Conservation (phyloP, 164 flowering plant genomes). For the Liquidambar formosana region DNA sequence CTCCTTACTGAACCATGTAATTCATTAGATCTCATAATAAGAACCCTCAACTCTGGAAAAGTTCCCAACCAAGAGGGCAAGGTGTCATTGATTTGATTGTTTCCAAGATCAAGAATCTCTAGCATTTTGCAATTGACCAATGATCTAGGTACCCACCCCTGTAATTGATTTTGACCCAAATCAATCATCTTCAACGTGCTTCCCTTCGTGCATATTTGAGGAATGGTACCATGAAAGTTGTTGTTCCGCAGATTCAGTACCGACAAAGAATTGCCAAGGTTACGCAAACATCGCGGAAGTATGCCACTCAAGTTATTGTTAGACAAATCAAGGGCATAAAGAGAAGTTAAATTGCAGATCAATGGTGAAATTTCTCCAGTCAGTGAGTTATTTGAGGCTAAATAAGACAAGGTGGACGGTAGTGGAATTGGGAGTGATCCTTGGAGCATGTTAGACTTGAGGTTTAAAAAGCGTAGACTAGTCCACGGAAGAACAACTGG, state of each 20-base stretch:
- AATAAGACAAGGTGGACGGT: neutral
- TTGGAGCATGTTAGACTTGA: neutral
- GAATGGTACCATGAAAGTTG: slow-evolving; percentile 14
- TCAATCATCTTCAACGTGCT: neutral
- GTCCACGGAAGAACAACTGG: neutral
- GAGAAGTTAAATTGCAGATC: too few relatives aligned
- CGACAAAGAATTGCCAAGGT: too few relatives aligned
- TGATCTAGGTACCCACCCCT: slow-evolving; percentile 7
- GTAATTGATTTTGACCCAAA: slow-evolving; percentile 2
- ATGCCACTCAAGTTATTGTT: too few relatives aligned
- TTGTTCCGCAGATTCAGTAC: slow-evolving; percentile 12
- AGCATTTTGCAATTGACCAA: slow-evolving; percentile 4
- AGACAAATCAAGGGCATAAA: too few relatives aligned
- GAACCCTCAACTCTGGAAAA: slow-evolving; percentile 15
- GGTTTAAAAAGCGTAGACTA: neutral
- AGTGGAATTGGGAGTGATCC: neutral
- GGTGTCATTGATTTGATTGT: neutral
- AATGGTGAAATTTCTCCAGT: too few relatives aligned
- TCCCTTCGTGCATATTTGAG: neutral
- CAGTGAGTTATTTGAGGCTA: neutral
- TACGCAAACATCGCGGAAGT: neutral
- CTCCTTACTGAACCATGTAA: slow-evolving; percentile 14
- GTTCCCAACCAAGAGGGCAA: slow-evolving; percentile 16
- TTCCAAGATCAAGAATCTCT: slow-evolving; percentile 9
- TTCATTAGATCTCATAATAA: slow-evolving; percentile 15